phyloP scores from a whole-genome alignment of 208 protist species.

The Leishmania guyanensis region DNA sequence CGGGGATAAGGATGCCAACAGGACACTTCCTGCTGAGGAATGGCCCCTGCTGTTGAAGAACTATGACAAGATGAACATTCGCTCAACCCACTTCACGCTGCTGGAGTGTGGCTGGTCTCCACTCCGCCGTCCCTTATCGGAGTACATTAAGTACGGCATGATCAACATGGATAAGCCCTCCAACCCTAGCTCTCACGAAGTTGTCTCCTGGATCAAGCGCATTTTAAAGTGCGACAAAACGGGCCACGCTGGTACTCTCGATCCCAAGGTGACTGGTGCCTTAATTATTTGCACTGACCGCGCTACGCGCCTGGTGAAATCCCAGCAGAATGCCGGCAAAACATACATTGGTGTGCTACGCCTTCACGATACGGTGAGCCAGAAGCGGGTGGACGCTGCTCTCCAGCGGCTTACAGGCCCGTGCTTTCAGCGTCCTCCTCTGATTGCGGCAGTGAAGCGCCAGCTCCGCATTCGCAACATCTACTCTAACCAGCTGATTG shows the following conservation, averaged over 20 bases:
- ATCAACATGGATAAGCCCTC: slow-evolving; percentile 99
- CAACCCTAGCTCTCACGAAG: slow-evolving; percentile 99
- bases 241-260: slow-evolving; percentile 99
- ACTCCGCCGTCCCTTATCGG: slow-evolving; percentile 95
- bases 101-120: slow-evolving; percentile 97
- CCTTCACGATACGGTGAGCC: slow-evolving; percentile 95
- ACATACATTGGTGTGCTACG: slow-evolving; percentile 99
- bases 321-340: slow-evolving; percentile 99
- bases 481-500: slow-evolving; percentile 98
- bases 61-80: slow-evolving; percentile 98
- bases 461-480: slow-evolving; percentile 99
- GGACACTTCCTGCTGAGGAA: slow-evolving; percentile 89
- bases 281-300: slow-evolving; percentile 99
- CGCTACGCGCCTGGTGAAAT: slow-evolving; percentile 99
- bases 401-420: slow-evolving; percentile 98
- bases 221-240: slow-evolving; percentile 99
- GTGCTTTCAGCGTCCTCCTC: slow-evolving; percentile 99
- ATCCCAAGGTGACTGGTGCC: slow-evolving; percentile 99
- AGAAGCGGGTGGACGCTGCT: slow-evolving; percentile 87
- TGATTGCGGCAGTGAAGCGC: slow-evolving; percentile 98
- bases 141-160: slow-evolving; percentile 99
- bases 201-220: slow-evolving; percentile 99
- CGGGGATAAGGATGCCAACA: slow-evolving; percentile 54
- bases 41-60: slow-evolving; percentile 99
- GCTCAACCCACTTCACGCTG: slow-evolving; percentile 97